Evolutionary conservation across 2,329 filamentous ascomycete species (phyloP).

Genomic region (Zasmidium angulare): DNA sequence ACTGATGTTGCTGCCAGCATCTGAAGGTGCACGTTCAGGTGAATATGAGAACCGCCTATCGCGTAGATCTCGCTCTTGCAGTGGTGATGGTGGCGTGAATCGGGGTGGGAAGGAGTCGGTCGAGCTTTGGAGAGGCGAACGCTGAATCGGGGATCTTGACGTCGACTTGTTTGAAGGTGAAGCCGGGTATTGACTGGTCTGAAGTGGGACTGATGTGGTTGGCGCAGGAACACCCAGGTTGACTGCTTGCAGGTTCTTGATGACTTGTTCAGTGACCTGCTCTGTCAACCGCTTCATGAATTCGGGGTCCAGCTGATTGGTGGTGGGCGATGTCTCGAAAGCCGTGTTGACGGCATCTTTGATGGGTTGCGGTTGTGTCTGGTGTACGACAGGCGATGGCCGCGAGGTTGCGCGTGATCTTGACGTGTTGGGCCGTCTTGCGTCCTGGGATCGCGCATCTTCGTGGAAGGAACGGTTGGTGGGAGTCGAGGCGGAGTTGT

Average conservation of each 20-base stretch:
- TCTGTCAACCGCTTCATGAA: slow-evolving; percentile 62
- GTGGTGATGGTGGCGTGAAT: slow-evolving; percentile 58
- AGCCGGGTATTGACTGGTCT: slow-evolving; percentile 18
- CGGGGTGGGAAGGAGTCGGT: slow-evolving; percentile 50
- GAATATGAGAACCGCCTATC: slow-evolving; percentile 32
- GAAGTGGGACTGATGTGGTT: slow-evolving; percentile 31
- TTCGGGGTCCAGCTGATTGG: slow-evolving; percentile 57
- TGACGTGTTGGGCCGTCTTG: slow-evolving; percentile 9
- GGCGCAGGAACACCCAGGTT: slow-evolving; percentile 17
- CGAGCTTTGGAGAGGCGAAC: slow-evolving; percentile 18
- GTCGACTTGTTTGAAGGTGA: slow-evolving; percentile 32
- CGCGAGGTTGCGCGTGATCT: slow-evolving; percentile 17
- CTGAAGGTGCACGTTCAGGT: slow-evolving; percentile 35
- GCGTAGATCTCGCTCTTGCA: slow-evolving; percentile 14
- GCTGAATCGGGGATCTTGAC: slow-evolving; percentile 37
- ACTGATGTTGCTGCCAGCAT: slow-evolving; percentile 21
- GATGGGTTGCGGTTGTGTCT: slow-evolving; percentile 44
- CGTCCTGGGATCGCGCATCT: slow-evolving; percentile 7
- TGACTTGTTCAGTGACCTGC: slow-evolving; percentile 57
- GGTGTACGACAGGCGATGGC: slow-evolving; percentile 21
- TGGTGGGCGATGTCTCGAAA: slow-evolving; percentile 51
- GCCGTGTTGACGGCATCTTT: slow-evolving; percentile 59
- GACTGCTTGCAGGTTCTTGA: slow-evolving; percentile 35
- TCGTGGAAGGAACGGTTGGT: background rate
- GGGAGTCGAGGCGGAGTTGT: background rate